Base-by-base conservation (phyloP, 768 basidiomycete genomes). In the Amanita rubescens region DNA sequence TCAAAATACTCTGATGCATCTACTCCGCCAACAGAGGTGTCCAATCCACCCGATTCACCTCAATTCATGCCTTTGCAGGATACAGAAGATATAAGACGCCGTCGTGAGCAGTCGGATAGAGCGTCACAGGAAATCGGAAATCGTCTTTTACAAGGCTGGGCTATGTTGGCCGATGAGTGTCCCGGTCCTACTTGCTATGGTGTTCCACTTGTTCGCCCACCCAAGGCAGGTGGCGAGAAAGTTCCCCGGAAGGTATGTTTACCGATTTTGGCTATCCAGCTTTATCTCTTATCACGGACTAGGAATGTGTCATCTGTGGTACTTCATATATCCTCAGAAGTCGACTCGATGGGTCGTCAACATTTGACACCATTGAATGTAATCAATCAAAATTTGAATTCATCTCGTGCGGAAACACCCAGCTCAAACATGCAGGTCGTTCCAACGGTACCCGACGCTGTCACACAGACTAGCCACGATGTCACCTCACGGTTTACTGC, bases 111-210 rank as follows among this genome's bases (percentile, higher is more conserved):
- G 65, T 90, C 88, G 2, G 90, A 94, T 64, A 70, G 67, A 37
- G 91, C 92, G 14, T 89, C 90, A 2, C 69, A 82, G 48, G 86
- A 87, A 62, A 88, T 94, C 27, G 92, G 87, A 41, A 84, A 79
- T 57, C 78, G 82, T 22, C 72, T 94, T 55, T 68, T 94, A 43
- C 82, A 81, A 59, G 91, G 87, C 37, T 94, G 89, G 88, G 82
- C 91, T 0, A 89, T 94, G 87, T 74, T 94, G n/a, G 88, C 77
- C 20, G 89, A 93, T 34, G 89, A 91, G 68, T 94, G 92, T 62
- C 80, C 81, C 0, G 85, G 80, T 59, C 58, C 63, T 3, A 64
- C 69, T 20, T 94, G 92, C 62, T 85, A 81, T 66, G 90, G 90
- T 11, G 73, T 92, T 5, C 92, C 91, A n/a, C 79, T 94, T 12